Evolutionary conservation across 2,329 filamentous ascomycete species (phyloP), one percentile per base, ranked within the genome.

Genomic region (Ambrosiella beaveri): DNA sequence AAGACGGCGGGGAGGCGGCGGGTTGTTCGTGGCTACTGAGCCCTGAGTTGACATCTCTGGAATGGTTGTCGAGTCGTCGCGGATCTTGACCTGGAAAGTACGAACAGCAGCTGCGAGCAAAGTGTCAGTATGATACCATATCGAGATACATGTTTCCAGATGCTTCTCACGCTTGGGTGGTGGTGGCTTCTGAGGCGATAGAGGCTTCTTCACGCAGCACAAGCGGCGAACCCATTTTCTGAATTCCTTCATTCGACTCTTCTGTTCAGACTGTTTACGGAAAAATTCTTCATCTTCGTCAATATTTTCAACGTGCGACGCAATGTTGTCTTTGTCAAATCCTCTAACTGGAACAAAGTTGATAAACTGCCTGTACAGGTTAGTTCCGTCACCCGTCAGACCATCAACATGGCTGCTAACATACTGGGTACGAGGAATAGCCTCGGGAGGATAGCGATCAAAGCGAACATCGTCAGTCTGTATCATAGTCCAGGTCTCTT

Each of bases 401-500:
- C n/a, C 44, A 2, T 17, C n/a, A 1, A 19, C 3, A 35, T 51
- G 6, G 2, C 8, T 7, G 27, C 27, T 13, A 11, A 56, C 59
- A 56, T 54, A 61, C 59, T 52, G 56, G 38, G 53, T 57, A n/a
- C 56, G 59, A 13, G 59, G 59, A 17, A 57, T 57, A 27, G 59
- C 57, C 17, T 61, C 59, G 9, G 59, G 59, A 7, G 59, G 59
- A 35, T 61, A 61, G 12, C 59, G 56, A 56, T 61, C 59, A 44
- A 58, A 58, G 17, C 53, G 57, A 49, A 61, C 50, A 45, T 61
- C 59, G 17, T 61, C 56, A 13, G 59, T 61, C 39, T 61, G 59
- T 37, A 61, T 50, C 59, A 61, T 61, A 39, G 59, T 61, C 59
- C 59, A 58, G 1, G 59, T 61, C 53, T 61, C 59, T 56, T 61